Evolutionary conservation across 176 grass and related monocot genomes (phyloP).

Genomic region (Bromus sterilis): DNA sequence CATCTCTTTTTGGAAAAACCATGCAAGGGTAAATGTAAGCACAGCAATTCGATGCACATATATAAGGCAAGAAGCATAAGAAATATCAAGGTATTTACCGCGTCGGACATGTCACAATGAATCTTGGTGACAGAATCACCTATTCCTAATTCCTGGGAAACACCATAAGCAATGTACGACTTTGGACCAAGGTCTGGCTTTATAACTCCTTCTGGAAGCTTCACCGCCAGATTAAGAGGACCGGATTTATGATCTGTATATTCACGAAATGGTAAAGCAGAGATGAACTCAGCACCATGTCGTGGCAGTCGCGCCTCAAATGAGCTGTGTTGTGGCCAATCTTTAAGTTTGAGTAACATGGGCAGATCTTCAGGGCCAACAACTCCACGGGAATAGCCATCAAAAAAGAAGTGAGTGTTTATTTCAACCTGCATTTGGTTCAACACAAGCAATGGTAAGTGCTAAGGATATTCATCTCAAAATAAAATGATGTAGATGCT

Average conservation of each 20-base stretch:
- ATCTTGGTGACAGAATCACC: slow-evolving; percentile 95
- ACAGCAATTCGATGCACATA: neutral
- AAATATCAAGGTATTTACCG: slow-evolving; percentile 26
- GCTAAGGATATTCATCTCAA: neutral
- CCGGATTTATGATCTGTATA: slow-evolving; percentile 64
- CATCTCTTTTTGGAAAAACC: neutral
- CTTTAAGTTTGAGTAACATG: slow-evolving; percentile 74
- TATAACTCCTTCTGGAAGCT: slow-evolving; percentile 17
- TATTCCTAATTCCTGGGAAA: slow-evolving; percentile 59
- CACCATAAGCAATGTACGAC: slow-evolving; percentile 83
- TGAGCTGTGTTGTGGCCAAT: slow-evolving; percentile 64
- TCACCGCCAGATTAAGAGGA: slow-evolving; percentile 69
- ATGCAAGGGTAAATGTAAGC: neutral
- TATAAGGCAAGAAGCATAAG: neutral
- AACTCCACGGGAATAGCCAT: slow-evolving; percentile 48
- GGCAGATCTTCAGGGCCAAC: slow-evolving; percentile 28
- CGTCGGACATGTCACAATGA: slow-evolving; percentile 94
- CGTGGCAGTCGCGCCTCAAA: slow-evolving; percentile 71
- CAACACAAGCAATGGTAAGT: neutral
- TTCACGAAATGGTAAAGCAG: slow-evolving; percentile 71
- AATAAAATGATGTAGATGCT: neutral
- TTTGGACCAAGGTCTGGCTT: slow-evolving; percentile 91
- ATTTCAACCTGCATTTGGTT: slow-evolving; percentile 36
- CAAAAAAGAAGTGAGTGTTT: slow-evolving; percentile 67
- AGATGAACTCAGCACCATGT: slow-evolving; percentile 55